Percentiles rank a stretch among this genome's conserved stretches.
phyloP scores from a whole-genome alignment of 1,139 yeast genomes.

The Geotrichum histeridarum region DNA sequence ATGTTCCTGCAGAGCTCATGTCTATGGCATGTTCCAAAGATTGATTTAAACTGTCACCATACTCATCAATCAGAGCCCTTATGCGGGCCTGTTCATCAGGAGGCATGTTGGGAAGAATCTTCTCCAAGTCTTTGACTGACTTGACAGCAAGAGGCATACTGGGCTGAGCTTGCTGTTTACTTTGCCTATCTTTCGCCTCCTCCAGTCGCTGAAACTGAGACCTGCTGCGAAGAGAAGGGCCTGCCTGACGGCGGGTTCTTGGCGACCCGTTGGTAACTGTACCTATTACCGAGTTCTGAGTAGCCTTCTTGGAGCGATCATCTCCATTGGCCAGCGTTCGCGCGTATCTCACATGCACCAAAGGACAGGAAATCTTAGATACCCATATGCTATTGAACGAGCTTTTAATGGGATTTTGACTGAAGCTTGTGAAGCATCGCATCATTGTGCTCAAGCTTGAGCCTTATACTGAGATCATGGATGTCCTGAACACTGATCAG shows the following conservation, averaged over 20 bases:
- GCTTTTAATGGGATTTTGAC: neutral
- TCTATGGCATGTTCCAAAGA: constrained; percentile 10
- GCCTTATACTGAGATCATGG: neutral
- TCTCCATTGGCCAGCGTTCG: constrained; percentile 8
- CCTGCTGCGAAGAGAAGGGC: neutral
- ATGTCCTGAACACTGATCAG: neutral
- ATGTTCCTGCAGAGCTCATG: constrained; percentile 8
- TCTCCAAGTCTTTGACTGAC: constrained; percentile 13
- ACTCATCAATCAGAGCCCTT: constrained; percentile 11
- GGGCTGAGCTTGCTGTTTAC: neutral
- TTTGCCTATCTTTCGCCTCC: neutral
- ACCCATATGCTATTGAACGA: neutral
- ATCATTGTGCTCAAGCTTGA: neutral
- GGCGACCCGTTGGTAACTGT: neutral
- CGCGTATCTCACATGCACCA: neutral
- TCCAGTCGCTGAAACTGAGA: constrained; percentile 3
- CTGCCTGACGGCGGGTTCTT: neutral
- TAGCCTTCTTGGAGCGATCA: neutral
- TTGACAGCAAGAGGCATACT: neutral
- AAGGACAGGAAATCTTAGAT: neutral
- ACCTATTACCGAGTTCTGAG: neutral
- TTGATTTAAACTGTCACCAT: constrained; percentile 14
- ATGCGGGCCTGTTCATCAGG: constrained; percentile 12
- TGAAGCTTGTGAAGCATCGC: neutral
- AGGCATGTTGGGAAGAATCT: constrained; percentile 16